A percentile compares a stretch with the other conserved stretches of the same genome.
Evolutionary conservation across 2,329 filamentous ascomycete genomes (phyloP).

Genomic region (Aureobasidium musti): DNA sequence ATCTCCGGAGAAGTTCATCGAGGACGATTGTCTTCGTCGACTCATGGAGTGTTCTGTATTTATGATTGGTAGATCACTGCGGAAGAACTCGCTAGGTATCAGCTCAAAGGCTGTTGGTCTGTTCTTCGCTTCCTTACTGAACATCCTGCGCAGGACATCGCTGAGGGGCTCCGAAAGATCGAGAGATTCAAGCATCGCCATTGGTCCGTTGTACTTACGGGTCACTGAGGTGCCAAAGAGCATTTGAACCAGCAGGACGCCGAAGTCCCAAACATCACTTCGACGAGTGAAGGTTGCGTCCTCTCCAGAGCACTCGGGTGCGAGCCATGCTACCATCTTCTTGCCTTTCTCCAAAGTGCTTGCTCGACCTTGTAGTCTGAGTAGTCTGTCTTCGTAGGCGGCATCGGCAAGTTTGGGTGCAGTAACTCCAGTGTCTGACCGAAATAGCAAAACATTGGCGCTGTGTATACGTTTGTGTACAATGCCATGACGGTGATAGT

Average conservation of each 20-base stretch:
- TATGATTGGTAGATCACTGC: conserved; percentile 52
- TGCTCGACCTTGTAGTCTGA: conserved; percentile 21
- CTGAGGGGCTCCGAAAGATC: conserved; percentile 72
- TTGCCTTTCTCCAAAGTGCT: conserved; percentile 13
- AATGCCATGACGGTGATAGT: conserved; percentile 80
- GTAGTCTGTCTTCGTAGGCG: conserved; percentile 58
- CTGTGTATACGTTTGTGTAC: conserved; percentile 77
- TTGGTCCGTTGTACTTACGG: conserved; percentile 76
- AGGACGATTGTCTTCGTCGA: conserved; percentile 29
- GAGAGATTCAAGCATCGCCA: conserved; percentile 68
- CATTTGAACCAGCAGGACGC: conserved; percentile 91
- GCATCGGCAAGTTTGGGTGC: conserved; percentile 74
- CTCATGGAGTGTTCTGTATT: conserved; percentile 11
- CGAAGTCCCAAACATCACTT: conserved; percentile 93
- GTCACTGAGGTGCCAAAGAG: conserved; percentile 79
- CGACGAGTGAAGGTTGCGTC: conserved; percentile 63
- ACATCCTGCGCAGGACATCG: conserved; percentile 80
- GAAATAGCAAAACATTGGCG: conserved; percentile 75
- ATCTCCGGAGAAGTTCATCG: conserved; percentile 32
- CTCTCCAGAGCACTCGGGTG: conserved; percentile 38
- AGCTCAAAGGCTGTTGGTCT: conserved; percentile 78
- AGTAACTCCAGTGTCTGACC: conserved; percentile 64
- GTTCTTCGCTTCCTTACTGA: conserved; percentile 81
- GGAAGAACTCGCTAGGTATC: conserved; percentile 59
- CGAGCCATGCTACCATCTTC: conserved; percentile 48